phyloP scores from a whole-genome alignment of 305 asterid species.

The Fraxinus angustifolia region DNA sequence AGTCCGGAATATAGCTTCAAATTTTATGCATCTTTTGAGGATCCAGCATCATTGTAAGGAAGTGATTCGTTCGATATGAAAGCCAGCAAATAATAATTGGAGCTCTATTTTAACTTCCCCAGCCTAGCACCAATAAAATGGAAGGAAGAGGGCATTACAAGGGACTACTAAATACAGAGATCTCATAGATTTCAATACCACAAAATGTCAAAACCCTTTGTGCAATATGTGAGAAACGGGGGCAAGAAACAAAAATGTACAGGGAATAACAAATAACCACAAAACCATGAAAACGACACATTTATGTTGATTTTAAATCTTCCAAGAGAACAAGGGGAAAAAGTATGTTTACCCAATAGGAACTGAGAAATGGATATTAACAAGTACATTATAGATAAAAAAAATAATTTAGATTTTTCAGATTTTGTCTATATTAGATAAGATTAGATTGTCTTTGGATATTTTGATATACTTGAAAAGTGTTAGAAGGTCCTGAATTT shows the following conservation, averaged over 20 bases:
- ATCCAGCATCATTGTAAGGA: not conserved
- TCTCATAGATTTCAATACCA: not conserved
- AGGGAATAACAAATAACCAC: not conserved
- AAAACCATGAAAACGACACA: not conserved
- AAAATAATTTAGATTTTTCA: not conserved
- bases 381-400: not conserved
- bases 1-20: not conserved
- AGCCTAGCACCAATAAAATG: not conserved
- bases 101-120: slow-evolving; percentile 2
- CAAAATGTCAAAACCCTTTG: not conserved
- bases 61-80: not conserved
- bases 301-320: not conserved
- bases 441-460: not conserved
- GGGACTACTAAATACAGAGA: not conserved
- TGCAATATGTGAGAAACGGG: not conserved
- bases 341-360: not conserved
- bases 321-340: not conserved
- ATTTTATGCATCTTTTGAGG: not conserved
- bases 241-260: not conserved
- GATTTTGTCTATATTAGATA: not conserved
- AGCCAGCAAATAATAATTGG: not conserved
- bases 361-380: not conserved
- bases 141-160: not conserved
- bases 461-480: not conserved
- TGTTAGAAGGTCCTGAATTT: not conserved